Base-by-base conservation (phyloP, 148 eudicot species). In the Bassia scoparia region DNA sequence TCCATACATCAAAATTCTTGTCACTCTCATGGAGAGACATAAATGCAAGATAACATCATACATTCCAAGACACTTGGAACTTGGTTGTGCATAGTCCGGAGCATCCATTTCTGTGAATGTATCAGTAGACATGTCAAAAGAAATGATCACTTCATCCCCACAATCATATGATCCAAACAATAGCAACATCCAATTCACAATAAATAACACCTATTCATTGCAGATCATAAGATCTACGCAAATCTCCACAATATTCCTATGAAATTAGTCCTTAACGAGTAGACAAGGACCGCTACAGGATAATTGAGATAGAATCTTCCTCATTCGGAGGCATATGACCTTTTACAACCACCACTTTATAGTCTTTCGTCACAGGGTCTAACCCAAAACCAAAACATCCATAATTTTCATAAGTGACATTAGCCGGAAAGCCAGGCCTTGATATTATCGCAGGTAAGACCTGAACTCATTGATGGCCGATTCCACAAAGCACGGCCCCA, bases 61-160 rank as follows among this genome's bases (percentile, higher is more conserved):
- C 4, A 60, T 18, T 27, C 66, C 74, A 9, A 71, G 38, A 71
- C 74, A 24, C 50, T 24, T 7, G 23, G 11, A 1, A 58, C 48
- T 44, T 29, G 65, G 37, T 27, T 59, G 33, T 9, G 55, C 50
- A 59, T 71, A 55, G 53, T 59, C 20, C 10, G 74, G 74, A 58
- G 26, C 74, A 24, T 23, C 62, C 17, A 71, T 71, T 63, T 71
- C 74, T 58, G 34, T 61, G 29, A 71, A 71, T 13, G 74, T 55
- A 58, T 71, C 65, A 58, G 52, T 26, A 26, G 50, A 65, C 74
- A 71, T 71, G 74, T 71, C 65, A 58, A 56, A 71, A 37, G 35
- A 23, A 27, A 71, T 17, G 33, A 71, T 58, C 50, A 71, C 35
- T 44, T 59, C 74, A 21, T 30, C 41, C 41, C 41, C 7, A 12